Evolutionary conservation across 805 yeast genomes (phyloP).

Genomic region (Saccharomycopsis sp.): DNA sequence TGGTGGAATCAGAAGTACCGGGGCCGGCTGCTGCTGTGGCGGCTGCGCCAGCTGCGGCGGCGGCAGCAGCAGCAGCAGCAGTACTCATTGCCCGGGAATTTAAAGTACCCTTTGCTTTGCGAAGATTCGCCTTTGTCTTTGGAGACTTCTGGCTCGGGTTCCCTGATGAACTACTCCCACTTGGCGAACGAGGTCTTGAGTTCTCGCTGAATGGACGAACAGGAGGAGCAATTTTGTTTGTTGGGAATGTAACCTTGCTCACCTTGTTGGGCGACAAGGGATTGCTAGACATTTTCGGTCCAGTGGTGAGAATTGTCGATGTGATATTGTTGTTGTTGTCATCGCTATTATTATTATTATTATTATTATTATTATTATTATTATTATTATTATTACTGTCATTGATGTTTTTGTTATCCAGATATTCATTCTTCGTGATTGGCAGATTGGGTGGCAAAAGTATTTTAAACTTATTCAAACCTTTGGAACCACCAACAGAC

Average conservation of each 20-base stretch:
- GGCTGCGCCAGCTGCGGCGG: too few relatives aligned
- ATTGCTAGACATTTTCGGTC: not conserved
- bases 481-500: too few relatives aligned
- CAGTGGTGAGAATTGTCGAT: too few relatives aligned
- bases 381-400: too few relatives aligned
- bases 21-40: too few relatives aligned
- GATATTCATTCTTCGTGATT: too few relatives aligned
- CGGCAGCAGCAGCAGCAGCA: too few relatives aligned
- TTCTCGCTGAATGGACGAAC: constrained; percentile 12
- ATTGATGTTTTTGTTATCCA: too few relatives aligned
- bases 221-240: constrained; percentile 10
- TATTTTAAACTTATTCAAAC: constrained; percentile 15
- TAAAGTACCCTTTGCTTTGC: constrained; percentile 13
- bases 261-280: constrained; percentile 17
- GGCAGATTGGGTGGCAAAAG: constrained; percentile 18
- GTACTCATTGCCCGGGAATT: constrained; percentile 3
- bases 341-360: not conserved
- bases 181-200: constrained; percentile 13
- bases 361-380: too few relatives aligned
- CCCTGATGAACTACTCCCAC: constrained; percentile 4
- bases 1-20: too few relatives aligned
- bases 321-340: not conserved
- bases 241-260: constrained; percentile 10
- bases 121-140: not conserved
- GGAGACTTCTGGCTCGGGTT: not conserved